Evolutionary conservation across 1,139 yeast genomes (phyloP).

Genomic region (Yamadazyma trypodendri): DNA sequence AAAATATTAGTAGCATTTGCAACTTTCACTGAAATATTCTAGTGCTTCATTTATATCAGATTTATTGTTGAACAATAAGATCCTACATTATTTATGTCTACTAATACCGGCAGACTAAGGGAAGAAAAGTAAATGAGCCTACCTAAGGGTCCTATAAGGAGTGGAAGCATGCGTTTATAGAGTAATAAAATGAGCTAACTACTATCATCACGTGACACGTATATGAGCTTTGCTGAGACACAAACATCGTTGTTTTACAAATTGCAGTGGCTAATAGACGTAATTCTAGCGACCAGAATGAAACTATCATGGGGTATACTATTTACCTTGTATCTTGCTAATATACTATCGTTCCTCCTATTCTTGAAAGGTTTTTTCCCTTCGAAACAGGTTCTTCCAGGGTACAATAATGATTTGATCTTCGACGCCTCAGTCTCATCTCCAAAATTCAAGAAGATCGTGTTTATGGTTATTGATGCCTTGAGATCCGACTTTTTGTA

Average conservation of each 20-base stretch:
- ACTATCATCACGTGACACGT: no score
- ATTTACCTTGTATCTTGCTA: conserved; percentile 6
- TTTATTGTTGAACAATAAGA: no score
- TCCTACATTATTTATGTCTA: no score
- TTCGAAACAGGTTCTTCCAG: conserved; percentile 69
- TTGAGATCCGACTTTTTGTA: conserved; percentile 84
- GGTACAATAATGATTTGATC: conserved; percentile 38
- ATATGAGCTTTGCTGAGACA: not conserved
- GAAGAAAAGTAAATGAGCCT: no score
- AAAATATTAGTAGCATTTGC: no score
- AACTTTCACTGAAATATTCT: no score
- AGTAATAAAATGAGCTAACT: no score
- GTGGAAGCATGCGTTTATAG: no score
- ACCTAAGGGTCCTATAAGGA: no score
- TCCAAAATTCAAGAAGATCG: conserved; percentile 64
- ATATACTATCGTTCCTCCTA: conserved; percentile 32
- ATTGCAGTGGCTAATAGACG: not conserved
- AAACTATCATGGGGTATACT: conserved; percentile 7
- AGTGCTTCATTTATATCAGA: no score
- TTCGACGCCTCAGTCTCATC: conserved; percentile 11
- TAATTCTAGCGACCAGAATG: conserved; percentile 2
- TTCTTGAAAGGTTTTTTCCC: conserved; percentile 90
- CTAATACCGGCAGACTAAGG: no score
- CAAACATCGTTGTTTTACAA: not conserved
- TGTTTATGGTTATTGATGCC: conserved; percentile 91